Evolutionary conservation across 2,329 filamentous ascomycete species (phyloP).

Genomic region (Triangularia verruculosa): DNA sequence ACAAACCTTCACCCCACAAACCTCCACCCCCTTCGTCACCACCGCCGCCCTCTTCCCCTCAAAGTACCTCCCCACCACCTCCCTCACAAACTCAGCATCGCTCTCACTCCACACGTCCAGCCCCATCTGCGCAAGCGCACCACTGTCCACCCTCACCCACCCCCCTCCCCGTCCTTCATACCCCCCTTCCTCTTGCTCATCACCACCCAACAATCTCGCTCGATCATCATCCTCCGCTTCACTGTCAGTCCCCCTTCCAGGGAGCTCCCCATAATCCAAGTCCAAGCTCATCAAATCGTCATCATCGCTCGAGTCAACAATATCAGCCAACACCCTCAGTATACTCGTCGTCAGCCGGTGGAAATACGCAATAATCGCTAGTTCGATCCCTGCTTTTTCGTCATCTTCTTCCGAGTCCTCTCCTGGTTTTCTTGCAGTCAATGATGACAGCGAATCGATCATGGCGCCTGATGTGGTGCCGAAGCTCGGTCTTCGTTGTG

Average conservation of each 20-base stretch:
- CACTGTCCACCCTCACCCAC: constrained; percentile 56
- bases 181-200: neutral
- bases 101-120: constrained; percentile 72
- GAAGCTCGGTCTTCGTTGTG: constrained; percentile 26
- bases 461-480: constrained; percentile 34
- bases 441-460: constrained; percentile 45
- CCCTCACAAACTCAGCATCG: constrained; percentile 66
- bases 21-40: constrained; percentile 66
- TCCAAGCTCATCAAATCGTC: constrained; percentile 35
- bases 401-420: constrained; percentile 27
- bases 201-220: constrained; percentile 14
- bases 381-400: constrained; percentile 53
- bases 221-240: constrained; percentile 21
- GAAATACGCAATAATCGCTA: constrained; percentile 77
- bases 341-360: constrained; percentile 70
- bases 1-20: constrained; percentile 72
- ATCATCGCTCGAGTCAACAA: constrained; percentile 53
- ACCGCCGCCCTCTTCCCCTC: constrained; percentile 55
- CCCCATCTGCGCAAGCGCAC: constrained; percentile 68
- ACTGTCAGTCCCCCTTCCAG: neutral
- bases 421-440: constrained; percentile 36
- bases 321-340: constrained; percentile 58
- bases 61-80: constrained; percentile 64
- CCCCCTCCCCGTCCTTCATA: constrained; percentile 36
- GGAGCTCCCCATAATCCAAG: constrained; percentile 25